Conservation (phyloP, 2,329 filamentous ascomycete genomes). For the Neofusicoccum cordaticola region DNA sequence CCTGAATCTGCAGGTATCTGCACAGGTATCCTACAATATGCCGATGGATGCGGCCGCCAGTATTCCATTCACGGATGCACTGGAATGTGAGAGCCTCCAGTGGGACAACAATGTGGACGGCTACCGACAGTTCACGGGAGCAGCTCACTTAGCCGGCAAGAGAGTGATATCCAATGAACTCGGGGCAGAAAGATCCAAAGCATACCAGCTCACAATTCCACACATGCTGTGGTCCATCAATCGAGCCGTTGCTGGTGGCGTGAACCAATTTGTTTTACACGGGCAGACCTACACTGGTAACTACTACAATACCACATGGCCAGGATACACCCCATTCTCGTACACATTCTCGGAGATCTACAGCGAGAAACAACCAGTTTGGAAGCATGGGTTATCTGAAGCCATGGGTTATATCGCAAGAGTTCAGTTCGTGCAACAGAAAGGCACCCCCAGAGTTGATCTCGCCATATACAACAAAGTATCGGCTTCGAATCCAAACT, state of each 20-base stretch:
- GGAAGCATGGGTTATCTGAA: background rate
- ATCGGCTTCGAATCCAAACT: background rate
- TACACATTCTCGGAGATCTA: background rate
- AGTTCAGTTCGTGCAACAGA: background rate
- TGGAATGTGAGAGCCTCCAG: conserved; percentile 42
- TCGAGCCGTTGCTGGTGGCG: background rate
- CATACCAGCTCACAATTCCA: background rate
- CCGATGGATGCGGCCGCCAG: conserved; percentile 43
- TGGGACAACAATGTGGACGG: conserved; percentile 39
- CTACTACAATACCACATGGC: conserved; percentile 10
- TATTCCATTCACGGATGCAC: conserved; percentile 38
- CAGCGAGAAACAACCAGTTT: background rate
- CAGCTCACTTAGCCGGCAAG: conserved; percentile 39
- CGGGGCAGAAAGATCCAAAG: background rate
- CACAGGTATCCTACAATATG: conserved; percentile 42
- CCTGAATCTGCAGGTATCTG: conserved; percentile 37
- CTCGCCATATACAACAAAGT: background rate
- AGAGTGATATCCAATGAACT: conserved; percentile 34
- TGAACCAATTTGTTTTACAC: conserved; percentile 13
- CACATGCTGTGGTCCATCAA: background rate
- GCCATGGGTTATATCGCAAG: background rate
- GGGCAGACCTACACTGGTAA: conserved; percentile 2
- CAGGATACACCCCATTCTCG: conserved; percentile 12
- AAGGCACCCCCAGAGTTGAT: background rate
- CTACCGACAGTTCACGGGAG: conserved; percentile 41